phyloP scores from a whole-genome alignment of 306 rosid genomes.

The Comarum palustre region DNA sequence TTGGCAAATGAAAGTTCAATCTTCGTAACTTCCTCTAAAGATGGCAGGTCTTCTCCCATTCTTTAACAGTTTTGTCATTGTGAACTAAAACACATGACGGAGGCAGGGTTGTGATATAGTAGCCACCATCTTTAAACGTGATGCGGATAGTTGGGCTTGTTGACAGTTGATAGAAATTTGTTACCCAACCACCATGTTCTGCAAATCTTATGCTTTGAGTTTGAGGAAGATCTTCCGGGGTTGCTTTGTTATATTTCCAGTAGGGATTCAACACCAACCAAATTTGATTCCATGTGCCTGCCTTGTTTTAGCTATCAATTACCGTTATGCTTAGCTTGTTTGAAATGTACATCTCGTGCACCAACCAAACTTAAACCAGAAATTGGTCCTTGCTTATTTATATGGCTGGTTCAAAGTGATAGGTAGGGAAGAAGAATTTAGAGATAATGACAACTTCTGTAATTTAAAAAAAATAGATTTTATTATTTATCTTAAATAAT shows the following conservation, averaged over 20 bases:
- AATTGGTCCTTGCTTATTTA: background rate
- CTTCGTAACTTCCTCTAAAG: background rate
- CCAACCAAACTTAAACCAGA: slow-evolving; percentile 12
- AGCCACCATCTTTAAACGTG: slow-evolving; percentile 22
- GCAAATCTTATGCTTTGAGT: background rate
- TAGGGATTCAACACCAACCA: slow-evolving; percentile 17
- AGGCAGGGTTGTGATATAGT: background rate
- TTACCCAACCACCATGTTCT: slow-evolving; percentile 14
- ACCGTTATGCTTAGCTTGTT: background rate
- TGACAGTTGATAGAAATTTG: slow-evolving; percentile 21
- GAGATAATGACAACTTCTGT: too few species aligned
- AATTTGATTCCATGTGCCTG: slow-evolving; percentile 14
- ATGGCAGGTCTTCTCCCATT: background rate
- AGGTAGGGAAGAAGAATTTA: too few species aligned
- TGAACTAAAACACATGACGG: background rate
- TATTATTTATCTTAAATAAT: too few species aligned
- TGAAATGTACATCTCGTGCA: background rate
- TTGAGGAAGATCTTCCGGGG: slow-evolving; percentile 4
- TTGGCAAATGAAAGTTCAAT: slow-evolving; percentile 1
- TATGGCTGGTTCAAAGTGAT: background rate
- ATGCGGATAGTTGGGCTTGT: slow-evolving; percentile 13
- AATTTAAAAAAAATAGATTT: too few species aligned
- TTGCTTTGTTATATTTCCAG: background rate
- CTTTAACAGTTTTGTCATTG: background rate
- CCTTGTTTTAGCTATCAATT: background rate